A percentile compares a stretch with the other conserved stretches of the same genome.
These are phyloP conservation scores for Saccharomycopsis javanensis DNA, from an alignment of 805 yeast genomes.

Conservation along the genomic window DNA sequence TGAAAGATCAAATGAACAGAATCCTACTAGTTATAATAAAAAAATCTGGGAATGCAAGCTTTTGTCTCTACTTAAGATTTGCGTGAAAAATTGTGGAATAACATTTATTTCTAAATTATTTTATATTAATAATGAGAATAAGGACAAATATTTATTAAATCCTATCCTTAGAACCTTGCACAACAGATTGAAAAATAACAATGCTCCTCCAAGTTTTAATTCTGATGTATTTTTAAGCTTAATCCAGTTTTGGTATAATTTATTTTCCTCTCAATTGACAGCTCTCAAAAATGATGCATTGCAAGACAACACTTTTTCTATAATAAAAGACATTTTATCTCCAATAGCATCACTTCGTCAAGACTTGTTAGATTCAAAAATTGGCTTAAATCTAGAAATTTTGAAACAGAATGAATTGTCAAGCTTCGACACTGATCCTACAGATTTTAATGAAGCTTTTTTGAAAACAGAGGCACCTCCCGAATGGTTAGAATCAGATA, in stretches of 20 bases:
- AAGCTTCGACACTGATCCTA: slow-evolving; percentile 23
- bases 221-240: not conserved
- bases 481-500: slow-evolving; percentile 93
- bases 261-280: slow-evolving; percentile 7
- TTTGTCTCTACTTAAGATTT: slow-evolving; percentile 69
- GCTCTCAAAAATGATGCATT: slow-evolving; percentile 13
- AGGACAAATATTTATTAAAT: not conserved
- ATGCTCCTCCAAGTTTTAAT: not conserved
- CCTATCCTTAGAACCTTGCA: not conserved
- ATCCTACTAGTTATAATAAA: slow-evolving; percentile 30
- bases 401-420: slow-evolving; percentile 37
- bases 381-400: slow-evolving; percentile 77
- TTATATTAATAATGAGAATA: slow-evolving; percentile 44
- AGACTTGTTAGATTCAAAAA: slow-evolving; percentile 36
- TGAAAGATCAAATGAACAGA: slow-evolving; percentile 72
- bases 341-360: not conserved
- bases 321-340: slow-evolving; percentile 39
- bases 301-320: slow-evolving; percentile 30
- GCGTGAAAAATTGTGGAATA: slow-evolving; percentile 87
- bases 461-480: slow-evolving; percentile 91
- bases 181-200: not conserved
- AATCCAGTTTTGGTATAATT: slow-evolving; percentile 5
- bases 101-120: slow-evolving; percentile 75
- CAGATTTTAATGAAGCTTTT: slow-evolving; percentile 33
- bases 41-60: slow-evolving; percentile 25